Percentiles rank a stretch among this genome's conserved stretches.
Conservation (phyloP, 1,284 basidiomycete genomes). For the Phylloporus sp. region DNA sequence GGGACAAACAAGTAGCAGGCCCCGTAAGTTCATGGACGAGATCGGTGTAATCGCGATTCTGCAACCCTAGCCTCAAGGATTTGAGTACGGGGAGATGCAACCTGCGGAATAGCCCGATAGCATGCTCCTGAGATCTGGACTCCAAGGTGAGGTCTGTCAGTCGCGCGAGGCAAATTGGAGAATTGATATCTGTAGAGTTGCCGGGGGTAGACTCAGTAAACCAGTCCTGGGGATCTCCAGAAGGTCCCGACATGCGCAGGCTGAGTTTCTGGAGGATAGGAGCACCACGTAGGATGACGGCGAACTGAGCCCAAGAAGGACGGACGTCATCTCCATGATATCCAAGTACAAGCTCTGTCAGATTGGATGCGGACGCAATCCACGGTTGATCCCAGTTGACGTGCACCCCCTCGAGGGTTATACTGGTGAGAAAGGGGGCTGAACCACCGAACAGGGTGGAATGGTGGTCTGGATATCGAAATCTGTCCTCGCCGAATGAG, state of each 20-base stretch:
- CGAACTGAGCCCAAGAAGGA: conserved; percentile 55
- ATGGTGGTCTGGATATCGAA: no score
- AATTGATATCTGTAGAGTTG: conserved; percentile 33
- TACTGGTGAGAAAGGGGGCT: conserved; percentile 50
- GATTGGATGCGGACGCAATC: conserved; percentile 41
- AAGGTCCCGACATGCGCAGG: conserved; percentile 48
- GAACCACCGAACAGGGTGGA: conserved; percentile 56
- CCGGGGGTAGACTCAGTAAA: conserved; percentile 18
- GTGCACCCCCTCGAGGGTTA: conserved; percentile 67
- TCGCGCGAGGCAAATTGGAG: conserved; percentile 48
- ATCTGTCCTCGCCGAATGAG: no score
- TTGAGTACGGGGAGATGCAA: conserved; percentile 53
- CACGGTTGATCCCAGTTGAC: conserved; percentile 56
- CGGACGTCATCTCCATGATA: conserved; percentile 62
- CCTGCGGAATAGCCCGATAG: conserved; percentile 48
- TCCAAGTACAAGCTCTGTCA: conserved; percentile 56
- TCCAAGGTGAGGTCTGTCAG: conserved; percentile 52
- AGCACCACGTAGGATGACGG: conserved; percentile 43
- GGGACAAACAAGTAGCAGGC: background rate
- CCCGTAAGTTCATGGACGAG: conserved; percentile 37
- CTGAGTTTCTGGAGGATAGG: conserved; percentile 53
- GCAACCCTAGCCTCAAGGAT: conserved; percentile 53
- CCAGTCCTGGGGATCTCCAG: conserved; percentile 40
- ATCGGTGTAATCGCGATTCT: conserved; percentile 25
- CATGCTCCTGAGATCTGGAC: conserved; percentile 48